Conservation (phyloP, 345 rosid genomes). For the Punica granatum region DNA sequence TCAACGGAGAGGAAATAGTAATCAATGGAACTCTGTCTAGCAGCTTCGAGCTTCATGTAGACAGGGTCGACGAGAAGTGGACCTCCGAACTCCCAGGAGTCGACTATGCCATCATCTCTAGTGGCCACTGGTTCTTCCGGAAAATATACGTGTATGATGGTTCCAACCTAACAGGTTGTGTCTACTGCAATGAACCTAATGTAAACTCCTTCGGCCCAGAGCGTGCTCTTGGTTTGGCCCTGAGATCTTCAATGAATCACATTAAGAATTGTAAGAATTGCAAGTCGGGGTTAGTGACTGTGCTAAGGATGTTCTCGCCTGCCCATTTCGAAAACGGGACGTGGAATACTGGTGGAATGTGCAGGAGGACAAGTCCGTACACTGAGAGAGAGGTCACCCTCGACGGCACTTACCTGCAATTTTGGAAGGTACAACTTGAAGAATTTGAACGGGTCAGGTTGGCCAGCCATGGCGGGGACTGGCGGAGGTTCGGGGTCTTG, state of each 20-base stretch:
- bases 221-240: constrained; percentile 40
- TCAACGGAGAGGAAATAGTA: constrained; percentile 35
- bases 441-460: constrained; percentile 29
- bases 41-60: constrained; percentile 34
- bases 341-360: constrained; percentile 73
- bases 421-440: constrained; percentile 44
- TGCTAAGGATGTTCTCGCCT: constrained; percentile 75
- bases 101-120: constrained; percentile 57
- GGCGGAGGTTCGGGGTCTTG: constrained; percentile 32
- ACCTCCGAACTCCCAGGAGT: constrained; percentile 24
- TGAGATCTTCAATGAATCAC: constrained; percentile 35
- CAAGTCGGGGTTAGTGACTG: constrained; percentile 22
- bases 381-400: constrained; percentile 16
- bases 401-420: constrained; percentile 30
- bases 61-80: constrained; percentile 47
- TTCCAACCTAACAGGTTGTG: constrained; percentile 39
- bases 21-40: constrained; percentile 44
- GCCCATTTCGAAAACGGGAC: constrained; percentile 77
- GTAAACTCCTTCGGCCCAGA: constrained; percentile 31
- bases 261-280: constrained; percentile 34
- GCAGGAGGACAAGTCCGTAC: constrained; percentile 50
- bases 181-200: constrained; percentile 47
- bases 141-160: constrained; percentile 41
- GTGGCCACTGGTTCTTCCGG: constrained; percentile 77
- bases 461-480: constrained; percentile 26